Base-by-base conservation (phyloP, 345 rosid genomes). In the Salix koriyanagi region DNA sequence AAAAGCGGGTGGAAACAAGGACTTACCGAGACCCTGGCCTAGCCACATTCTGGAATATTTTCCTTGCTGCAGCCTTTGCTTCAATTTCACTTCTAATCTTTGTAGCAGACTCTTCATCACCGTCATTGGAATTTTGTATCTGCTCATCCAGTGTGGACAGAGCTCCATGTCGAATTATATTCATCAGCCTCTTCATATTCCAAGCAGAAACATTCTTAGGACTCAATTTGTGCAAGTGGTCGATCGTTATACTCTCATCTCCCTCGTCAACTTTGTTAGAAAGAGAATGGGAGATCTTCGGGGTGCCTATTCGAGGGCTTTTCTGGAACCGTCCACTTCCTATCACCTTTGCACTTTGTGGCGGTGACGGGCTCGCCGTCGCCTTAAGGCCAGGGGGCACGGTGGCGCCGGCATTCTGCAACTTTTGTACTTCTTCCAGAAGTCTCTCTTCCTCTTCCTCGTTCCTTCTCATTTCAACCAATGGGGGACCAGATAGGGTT, bases 121-220 rank as follows among this genome's bases (percentile, higher is more conserved):
- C 81, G n/a, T 65, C 74, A 58, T 21, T 26, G n/a, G 79, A 39
- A 42, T 77, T 74, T 6, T 41, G 70, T 5, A 77, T 64, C 34
- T 81, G 79, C 36, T 77, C 84, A 74, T 81, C 84, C 67, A 81
- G 60, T 0, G 84, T 81, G 32, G 79, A 70, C 46, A 81, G 42
- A 77, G 81, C 19, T n/a, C 84, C 84, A 77, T 69, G 19, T 19
- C 78, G 65, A 64, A 81, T 70, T 60, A 81, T 81, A 72, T 77
- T 81, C 42, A 81, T 77, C 36, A 81, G 78, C 78, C 84, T 81
- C 81, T 81, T 81, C 84, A 81, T 81, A 74, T 81, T 81, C 84
- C 84, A 81, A 56, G 84, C 84, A 74, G 78, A 77, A 65, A 81
- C 81, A 77, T 81, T 81, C 73, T 70, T 77, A 6, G 75, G 78